Percentiles rank a stretch among this genome's conserved stretches.
Evolutionary conservation across 139 green algal species (phyloP).

Genomic region (Coelastrella sp.): DNA sequence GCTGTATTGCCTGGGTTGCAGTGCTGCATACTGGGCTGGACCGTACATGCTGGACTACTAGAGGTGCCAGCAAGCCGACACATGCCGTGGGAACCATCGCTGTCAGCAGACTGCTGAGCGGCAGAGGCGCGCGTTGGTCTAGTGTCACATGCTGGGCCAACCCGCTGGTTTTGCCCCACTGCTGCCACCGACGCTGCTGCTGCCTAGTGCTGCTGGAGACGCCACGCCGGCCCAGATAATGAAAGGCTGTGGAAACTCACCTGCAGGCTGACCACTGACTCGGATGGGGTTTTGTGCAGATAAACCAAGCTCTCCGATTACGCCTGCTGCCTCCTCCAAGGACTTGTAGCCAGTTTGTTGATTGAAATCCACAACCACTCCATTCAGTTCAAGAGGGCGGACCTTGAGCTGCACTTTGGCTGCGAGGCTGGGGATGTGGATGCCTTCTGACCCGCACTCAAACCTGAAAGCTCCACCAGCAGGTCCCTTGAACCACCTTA

Average conservation of each 20-base stretch:
- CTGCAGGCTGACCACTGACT: not conserved
- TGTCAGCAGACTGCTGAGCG: not conserved
- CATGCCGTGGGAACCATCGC: not conserved
- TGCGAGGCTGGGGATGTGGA: conserved; percentile 10
- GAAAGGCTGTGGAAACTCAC: not conserved
- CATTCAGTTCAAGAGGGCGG: not conserved
- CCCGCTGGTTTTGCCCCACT: not conserved
- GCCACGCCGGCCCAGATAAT: not conserved
- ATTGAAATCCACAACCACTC: conserved; percentile 22
- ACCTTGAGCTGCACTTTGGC: not conserved
- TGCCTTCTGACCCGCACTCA: not conserved
- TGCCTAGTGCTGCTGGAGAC: not conserved
- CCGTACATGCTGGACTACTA: not conserved
- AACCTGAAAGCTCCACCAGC: not conserved
- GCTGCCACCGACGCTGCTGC: not conserved
- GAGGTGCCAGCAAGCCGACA: not conserved
- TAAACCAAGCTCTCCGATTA: not conserved
- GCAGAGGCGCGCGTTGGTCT: not conserved
- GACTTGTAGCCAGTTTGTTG: not conserved
- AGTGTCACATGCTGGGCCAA: not conserved
- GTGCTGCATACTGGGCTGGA: too few species aligned
- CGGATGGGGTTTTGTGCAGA: not conserved
- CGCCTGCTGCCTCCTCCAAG: not conserved
- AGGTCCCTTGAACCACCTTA: conserved; percentile 12
- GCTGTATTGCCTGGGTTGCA: too few species aligned